Base-by-base conservation (phyloP, 306 rosid genomes). In the Luffa aegyptiaca region DNA sequence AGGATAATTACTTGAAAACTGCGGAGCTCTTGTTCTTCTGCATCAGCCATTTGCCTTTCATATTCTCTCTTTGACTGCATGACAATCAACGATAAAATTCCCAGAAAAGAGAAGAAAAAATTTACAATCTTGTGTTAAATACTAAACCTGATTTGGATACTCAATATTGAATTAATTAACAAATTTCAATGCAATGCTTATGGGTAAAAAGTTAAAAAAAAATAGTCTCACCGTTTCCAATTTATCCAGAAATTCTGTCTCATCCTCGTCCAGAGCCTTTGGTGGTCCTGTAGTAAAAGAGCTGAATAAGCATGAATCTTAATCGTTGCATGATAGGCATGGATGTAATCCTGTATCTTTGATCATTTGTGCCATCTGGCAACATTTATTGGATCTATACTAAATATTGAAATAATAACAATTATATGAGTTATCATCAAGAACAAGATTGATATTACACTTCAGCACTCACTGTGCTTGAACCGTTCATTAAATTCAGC, bases 261-360 rank as follows among this genome's bases (percentile, higher is more conserved):
- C 98, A 5, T 95, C 98, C 31, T 92, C 97, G 2, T 95, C 98
- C 87, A 95, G 86, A 83, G 98, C 95, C 89, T 95, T 95, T 57
- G 98, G 97, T 10, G 98, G 98, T 80, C 98, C 97, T 94, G 84
- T 48, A 82, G 59, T 42, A 76, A 63, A 71, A 8, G 14, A 39
- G 17, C 26, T 58, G 49, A 42, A 48, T 33, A 69, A 48, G 39
- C 39, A 46, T 21, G 41, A 7, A 37, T 65, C 37, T 65, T 39
- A 65, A 55, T 63, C 45, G 35, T 79, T 49, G 41, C 63, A 78
- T 58, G 55, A 39, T 39, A 18, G 17, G 35, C n/a, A 5, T 12
- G 73, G 72, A 48, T 48, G 53, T 11, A 31, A 49, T 74, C n/a
- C 45, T 4, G 4, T 58, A 49, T 31, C 61, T 51, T 49, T 31